These are phyloP conservation scores for Echinochloa phyllopogon DNA, from an alignment of 176 grass and related monocot genomes.

Conservation along the genomic window DNA sequence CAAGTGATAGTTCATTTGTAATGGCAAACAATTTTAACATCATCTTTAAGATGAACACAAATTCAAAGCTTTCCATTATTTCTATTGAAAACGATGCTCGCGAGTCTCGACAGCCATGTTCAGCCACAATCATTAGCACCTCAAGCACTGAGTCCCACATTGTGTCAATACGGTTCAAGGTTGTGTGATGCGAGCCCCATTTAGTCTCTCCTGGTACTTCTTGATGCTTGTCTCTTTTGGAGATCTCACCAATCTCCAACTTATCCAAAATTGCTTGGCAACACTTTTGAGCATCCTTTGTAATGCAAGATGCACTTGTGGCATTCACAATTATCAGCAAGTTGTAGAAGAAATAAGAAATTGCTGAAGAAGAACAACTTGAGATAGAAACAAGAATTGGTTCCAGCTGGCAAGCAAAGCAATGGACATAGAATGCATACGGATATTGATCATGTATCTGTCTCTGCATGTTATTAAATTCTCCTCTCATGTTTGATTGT, in stretches of 20 bases:
- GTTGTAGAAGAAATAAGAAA: neutral
- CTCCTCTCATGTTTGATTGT: neutral
- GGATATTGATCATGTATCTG: neutral
- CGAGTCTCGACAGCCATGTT: neutral
- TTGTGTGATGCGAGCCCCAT: neutral
- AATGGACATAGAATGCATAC: neutral
- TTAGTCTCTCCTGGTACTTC: neutral
- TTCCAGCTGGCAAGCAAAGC: constrained; percentile 1
- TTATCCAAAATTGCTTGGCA: neutral
- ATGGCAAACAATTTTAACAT: neutral
- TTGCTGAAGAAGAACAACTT: neutral
- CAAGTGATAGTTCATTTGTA: neutral
- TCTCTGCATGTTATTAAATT: neutral
- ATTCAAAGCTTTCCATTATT: neutral
- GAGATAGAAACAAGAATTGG: neutral
- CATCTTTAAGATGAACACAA: neutral
- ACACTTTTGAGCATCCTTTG: neutral
- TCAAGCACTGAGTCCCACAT: neutral
- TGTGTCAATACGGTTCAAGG: neutral
- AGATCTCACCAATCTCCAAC: neutral
- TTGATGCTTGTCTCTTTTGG: neutral
- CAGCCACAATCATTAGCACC: neutral
- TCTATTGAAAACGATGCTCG: neutral
- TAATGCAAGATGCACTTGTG: neutral
- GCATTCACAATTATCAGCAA: neutral